Conservation (phyloP, 306 rosid genomes). For the Dicorynia guianensis region DNA sequence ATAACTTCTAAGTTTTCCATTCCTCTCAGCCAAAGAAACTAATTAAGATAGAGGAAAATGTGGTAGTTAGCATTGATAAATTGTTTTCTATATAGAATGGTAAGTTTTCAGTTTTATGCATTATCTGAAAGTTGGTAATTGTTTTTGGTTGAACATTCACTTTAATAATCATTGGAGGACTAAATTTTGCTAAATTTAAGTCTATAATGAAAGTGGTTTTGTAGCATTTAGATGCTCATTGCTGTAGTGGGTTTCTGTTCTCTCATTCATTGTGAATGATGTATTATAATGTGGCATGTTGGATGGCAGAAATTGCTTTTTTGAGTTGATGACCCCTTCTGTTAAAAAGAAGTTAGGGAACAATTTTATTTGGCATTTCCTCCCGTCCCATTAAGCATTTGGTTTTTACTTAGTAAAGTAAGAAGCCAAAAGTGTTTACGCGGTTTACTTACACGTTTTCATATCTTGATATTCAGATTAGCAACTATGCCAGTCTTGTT, state of each 20-base stretch:
- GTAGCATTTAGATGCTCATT: not conserved
- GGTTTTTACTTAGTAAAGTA: not conserved
- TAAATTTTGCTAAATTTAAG: not conserved
- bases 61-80: not conserved
- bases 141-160: too few species aligned
- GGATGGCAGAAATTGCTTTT: not conserved
- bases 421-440: not conserved
- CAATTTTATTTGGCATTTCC: not conserved
- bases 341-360: too few species aligned
- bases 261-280: not conserved
- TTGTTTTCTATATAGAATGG: too few species aligned
- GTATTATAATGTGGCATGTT: not conserved
- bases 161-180: not conserved
- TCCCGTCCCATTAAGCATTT: not conserved
- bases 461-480: constrained; percentile 63
- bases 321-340: not conserved
- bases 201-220: constrained; percentile 12
- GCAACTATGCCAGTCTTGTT: constrained; percentile 91
- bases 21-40: constrained; percentile 1
- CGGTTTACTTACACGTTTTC: constrained; percentile 26
- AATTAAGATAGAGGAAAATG: constrained; percentile 2
- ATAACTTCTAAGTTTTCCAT: not conserved
- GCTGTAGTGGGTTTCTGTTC: not conserved
- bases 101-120: not conserved
- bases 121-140: not conserved